A percentile compares a stretch with the other conserved stretches of the same genome.
Conservation (phyloP, 2,329 filamentous ascomycete genomes). For the Xylogone sp. region DNA sequence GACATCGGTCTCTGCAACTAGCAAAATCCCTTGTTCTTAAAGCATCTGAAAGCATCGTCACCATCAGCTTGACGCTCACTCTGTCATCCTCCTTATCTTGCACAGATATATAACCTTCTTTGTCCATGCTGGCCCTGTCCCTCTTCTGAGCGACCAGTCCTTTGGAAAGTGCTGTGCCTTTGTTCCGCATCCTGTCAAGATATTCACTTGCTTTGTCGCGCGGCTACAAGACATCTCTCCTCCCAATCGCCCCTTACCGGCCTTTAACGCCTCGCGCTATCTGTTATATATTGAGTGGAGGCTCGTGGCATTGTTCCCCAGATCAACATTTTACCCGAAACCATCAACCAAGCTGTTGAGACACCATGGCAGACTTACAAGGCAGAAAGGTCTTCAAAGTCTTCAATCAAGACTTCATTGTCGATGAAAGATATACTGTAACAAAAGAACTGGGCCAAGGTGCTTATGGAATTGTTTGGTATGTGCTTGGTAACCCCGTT, state of each 20-base stretch:
- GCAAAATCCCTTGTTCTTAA: background rate
- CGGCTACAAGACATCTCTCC: background rate
- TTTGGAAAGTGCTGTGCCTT: background rate
- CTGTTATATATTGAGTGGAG: background rate
- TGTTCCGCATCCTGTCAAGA: background rate
- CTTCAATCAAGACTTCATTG: slow-evolving; percentile 99
- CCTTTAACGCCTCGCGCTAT: background rate
- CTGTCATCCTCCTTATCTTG: background rate
- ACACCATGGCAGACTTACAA: slow-evolving; percentile 28
- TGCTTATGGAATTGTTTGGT: slow-evolving; percentile 99
- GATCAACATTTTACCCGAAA: background rate
- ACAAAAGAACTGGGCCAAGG: slow-evolving; percentile 98
- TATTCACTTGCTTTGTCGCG: slow-evolving; percentile 1
- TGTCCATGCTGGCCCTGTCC: background rate
- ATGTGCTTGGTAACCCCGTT: slow-evolving; percentile 32
- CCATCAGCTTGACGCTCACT: background rate
- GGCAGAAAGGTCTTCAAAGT: slow-evolving; percentile 97
- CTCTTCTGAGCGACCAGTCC: background rate
- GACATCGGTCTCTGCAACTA: background rate
- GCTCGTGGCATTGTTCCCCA: background rate
- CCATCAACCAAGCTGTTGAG: background rate
- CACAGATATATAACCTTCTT: background rate
- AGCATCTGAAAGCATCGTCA: background rate
- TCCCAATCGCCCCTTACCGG: background rate
- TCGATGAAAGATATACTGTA: slow-evolving; percentile 96